Evolutionary conservation across 768 basidiomycete genomes (phyloP).

Genomic region (Asterophora lycoperdoides): DNA sequence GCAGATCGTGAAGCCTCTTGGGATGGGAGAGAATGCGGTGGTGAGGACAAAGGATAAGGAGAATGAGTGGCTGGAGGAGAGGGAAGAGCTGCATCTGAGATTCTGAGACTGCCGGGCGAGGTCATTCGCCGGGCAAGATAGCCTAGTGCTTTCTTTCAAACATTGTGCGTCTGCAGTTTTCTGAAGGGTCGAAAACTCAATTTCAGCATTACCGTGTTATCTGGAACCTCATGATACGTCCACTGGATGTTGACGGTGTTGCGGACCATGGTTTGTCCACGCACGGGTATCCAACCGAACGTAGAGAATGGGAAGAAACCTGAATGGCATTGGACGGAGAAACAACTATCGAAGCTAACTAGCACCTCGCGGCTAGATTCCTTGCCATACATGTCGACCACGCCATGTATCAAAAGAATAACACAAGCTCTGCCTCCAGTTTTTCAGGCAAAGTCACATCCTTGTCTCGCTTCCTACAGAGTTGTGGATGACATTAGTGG

Average conservation of each 20-base stretch:
- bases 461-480: conserved; percentile 16
- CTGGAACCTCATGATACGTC: neutral
- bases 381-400: no score
- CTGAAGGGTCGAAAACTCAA: neutral
- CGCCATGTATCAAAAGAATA: no score
- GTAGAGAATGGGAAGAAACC: no score
- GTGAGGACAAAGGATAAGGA: conserved; percentile 68
- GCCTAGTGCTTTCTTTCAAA: neutral
- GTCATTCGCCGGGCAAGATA: conserved; percentile 72
- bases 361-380: no score
- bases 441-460: conserved; percentile 12
- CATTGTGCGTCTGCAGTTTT: neutral
- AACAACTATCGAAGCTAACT: no score
- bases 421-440: conserved; percentile 11
- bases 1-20: conserved; percentile 76
- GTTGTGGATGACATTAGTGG: conserved; percentile 2
- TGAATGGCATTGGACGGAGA: no score
- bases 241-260: no score
- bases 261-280: no score
- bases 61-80: conserved; percentile 85
- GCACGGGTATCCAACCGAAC: no score
- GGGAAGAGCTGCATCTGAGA: conserved; percentile 83
- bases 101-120: conserved; percentile 80
- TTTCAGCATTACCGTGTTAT: neutral
- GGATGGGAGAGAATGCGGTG: conserved; percentile 90